Base-by-base conservation (phyloP, 2,329 filamentous ascomycete genomes). In the Arthrobotrys entomopaga region DNA sequence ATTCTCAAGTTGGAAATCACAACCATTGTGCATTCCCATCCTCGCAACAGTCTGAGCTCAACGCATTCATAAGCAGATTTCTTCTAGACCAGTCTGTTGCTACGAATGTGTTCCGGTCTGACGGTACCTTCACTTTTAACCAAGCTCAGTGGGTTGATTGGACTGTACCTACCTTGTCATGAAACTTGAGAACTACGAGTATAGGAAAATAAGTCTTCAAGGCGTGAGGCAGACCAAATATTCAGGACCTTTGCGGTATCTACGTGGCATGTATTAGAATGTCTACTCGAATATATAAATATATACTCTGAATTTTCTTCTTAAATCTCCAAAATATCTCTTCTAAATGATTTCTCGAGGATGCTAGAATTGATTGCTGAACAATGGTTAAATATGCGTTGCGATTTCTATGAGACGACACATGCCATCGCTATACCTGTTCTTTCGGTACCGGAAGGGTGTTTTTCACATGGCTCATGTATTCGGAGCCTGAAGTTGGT, bases 21-120 rank as follows among this genome's bases (percentile, higher is more conserved):
- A 81, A 81, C 71, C 87, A 88, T 79, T 88, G 86, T 80, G 79
- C 80, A 78, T 88, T 88, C 81, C 87, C 86, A 3, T 82, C 82
- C 48, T 81, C 82, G 29, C 85, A 87, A 81, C 82, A 84, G 76
- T 76, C 82, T 40, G 85, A 87, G 43, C 82, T 88, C 40, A 84
- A 81, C 46, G 82, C 83, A 5, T 88, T 84, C 80, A 85, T 88
- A 79, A 83, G 85, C 81, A 85, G 85, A 79, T 88, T 87, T 79
- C 79, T 87, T 59, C 80, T 85, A 40, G 80, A 77, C 16, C 65
- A 78, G 58, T 56, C 77, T 79, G 79, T 79, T 15, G 77, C 80
- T 46, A 81, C 79, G 3, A 72, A 77, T 38, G 74, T 80, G 34
- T 77, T 79, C 53, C 76, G 69, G 49, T 79, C 78, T 1, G 78